Evolutionary conservation across 805 yeast species (phyloP).

Genomic region (Pichia deserticola): DNA sequence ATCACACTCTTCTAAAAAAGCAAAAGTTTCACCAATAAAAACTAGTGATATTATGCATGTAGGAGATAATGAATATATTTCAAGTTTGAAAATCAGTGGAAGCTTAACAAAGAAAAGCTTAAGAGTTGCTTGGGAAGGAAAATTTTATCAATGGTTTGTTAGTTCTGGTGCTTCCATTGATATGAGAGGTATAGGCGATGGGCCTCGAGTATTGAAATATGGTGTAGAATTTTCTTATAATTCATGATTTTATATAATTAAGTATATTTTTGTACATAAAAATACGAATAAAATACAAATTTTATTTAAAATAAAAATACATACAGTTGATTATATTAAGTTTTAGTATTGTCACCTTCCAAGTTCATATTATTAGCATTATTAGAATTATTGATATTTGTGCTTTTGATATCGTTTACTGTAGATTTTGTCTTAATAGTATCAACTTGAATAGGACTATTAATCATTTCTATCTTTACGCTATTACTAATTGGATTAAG

Average conservation of each 20-base stretch:
- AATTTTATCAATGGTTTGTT: slow-evolving; percentile 68
- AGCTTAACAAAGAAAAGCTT: slow-evolving; percentile 56
- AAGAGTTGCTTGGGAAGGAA: slow-evolving; percentile 81
- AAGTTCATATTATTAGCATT: no score
- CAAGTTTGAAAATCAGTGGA: slow-evolving; percentile 69
- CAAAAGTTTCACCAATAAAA: not conserved
- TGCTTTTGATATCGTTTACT: no score
- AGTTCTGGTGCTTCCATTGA: slow-evolving; percentile 62
- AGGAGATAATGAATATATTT: slow-evolving; percentile 18
- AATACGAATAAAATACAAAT: no score
- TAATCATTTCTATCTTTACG: no score
- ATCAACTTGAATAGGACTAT: no score
- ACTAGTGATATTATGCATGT: not conserved
- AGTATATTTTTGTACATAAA: no score
- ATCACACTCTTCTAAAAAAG: not conserved
- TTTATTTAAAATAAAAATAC: no score
- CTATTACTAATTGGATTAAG: no score
- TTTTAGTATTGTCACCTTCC: no score
- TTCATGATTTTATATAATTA: slow-evolving; percentile 21
- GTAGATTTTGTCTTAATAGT: no score
- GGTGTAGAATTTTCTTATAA: slow-evolving; percentile 62
- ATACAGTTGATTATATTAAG: no score
- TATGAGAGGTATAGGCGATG: slow-evolving; percentile 29
- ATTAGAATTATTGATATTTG: no score
- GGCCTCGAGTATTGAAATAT: slow-evolving; percentile 42